A percentile compares a stretch with the other conserved stretches of the same genome.
Evolutionary conservation across 139 green algal species (phyloP).

Genomic region (Chlorella vulgaris): DNA sequence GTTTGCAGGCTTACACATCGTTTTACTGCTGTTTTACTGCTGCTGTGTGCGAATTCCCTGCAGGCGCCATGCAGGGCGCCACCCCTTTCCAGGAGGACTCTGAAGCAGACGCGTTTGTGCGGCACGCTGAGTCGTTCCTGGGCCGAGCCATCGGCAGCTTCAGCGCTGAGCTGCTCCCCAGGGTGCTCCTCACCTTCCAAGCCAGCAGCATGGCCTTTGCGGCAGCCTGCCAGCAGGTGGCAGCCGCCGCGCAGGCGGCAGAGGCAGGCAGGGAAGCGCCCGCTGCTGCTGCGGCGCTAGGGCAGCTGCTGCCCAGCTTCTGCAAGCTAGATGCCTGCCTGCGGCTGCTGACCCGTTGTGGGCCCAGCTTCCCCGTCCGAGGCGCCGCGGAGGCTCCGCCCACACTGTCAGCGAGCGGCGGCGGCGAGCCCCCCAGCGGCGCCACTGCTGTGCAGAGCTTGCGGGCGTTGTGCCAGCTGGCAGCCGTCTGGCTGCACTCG

Average conservation of each 20-base stretch:
- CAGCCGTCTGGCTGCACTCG: neutral
- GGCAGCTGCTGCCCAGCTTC: neutral
- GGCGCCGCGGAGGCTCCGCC: neutral
- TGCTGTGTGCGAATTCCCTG: too few relatives aligned
- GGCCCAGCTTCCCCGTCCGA: conserved; percentile 10
- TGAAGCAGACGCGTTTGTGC: conserved; percentile 25
- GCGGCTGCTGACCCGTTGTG: conserved; percentile 28
- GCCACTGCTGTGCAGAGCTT: conserved; percentile 3
- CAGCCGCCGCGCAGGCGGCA: neutral
- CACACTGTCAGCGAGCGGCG: too few relatives aligned
- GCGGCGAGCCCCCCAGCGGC: neutral
- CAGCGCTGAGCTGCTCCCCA: conserved; percentile 14
- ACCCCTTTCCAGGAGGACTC: neutral
- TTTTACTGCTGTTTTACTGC: too few relatives aligned
- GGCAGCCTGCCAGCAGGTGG: neutral
- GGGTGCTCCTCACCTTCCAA: conserved; percentile 12
- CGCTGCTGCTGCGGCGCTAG: neutral
- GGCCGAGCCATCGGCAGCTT: conserved; percentile 2
- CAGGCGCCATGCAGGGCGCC: conserved; percentile 3
- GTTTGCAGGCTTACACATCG: too few relatives aligned
- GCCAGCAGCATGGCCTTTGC: neutral
- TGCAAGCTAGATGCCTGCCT: neutral
- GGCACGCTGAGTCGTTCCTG: conserved; percentile 32
- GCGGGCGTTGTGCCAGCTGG: conserved; percentile 8
- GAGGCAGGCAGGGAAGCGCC: neutral